These are phyloP conservation scores for Marchantia polymorpha DNA, from an alignment of 225 moss, liverwort and hornwort species.

Conservation along the genomic window DNA sequence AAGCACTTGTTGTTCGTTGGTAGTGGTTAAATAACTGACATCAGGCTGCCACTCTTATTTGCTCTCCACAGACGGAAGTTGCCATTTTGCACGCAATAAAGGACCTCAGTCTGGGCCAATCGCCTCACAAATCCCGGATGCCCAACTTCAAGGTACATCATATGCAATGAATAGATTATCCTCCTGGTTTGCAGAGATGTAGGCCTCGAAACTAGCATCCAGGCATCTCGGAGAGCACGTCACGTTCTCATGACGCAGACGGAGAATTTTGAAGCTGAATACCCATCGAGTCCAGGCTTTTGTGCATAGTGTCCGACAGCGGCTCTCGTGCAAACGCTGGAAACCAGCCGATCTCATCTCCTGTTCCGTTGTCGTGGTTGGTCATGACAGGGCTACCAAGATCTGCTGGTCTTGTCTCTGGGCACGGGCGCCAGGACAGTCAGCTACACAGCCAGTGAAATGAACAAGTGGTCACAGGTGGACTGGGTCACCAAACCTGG, in stretches of 20 bases:
- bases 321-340: too few relatives aligned
- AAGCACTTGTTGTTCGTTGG: neutral
- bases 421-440: constrained; percentile 57
- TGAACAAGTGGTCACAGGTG: constrained; percentile 45
- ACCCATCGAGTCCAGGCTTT: too few relatives aligned
- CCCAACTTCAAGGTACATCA: constrained; percentile 43
- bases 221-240: too few relatives aligned
- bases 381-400: constrained; percentile 19
- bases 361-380: too few relatives aligned
- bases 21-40: constrained; percentile 16
- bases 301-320: too few relatives aligned
- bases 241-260: too few relatives aligned
- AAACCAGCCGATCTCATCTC: too few relatives aligned
- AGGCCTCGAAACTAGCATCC: too few relatives aligned
- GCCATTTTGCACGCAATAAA: constrained; percentile 61
- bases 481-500: constrained; percentile 60
- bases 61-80: constrained; percentile 42
- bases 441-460: constrained; percentile 50
- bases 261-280: too few relatives aligned
- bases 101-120: constrained; percentile 30
- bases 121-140: constrained; percentile 31
- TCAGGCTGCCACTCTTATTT: too few relatives aligned
- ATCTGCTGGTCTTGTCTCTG: constrained; percentile 56
- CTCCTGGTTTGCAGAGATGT: too few relatives aligned
- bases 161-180: constrained; percentile 7